phyloP scores from a whole-genome alignment of 495 filamentous ascomycete genomes.

The Podospora pseudoanserina region DNA sequence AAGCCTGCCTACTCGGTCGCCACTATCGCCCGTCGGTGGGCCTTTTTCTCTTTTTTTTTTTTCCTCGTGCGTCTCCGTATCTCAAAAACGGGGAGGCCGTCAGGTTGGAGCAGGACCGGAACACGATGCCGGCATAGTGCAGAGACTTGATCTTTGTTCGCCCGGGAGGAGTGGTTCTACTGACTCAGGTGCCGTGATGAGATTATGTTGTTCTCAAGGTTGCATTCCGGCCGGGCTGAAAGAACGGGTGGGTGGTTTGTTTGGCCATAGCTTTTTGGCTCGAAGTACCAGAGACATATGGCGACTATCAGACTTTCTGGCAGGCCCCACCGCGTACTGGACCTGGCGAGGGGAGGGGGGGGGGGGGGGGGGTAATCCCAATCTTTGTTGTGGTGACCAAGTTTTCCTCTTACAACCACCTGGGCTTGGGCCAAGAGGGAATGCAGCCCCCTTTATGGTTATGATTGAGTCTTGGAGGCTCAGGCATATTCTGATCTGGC shows the following conservation, averaged over 20 bases:
- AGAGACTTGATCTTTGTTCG: neutral
- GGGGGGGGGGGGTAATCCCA: constrained; percentile 10
- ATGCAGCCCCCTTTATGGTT: constrained; percentile 19
- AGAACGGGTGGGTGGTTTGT: neutral
- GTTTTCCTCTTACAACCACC: constrained; percentile 26
- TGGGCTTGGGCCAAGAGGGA: constrained; percentile 7
- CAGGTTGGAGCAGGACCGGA: constrained; percentile 8
- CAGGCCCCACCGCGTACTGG: neutral
- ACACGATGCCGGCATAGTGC: constrained; percentile 16
- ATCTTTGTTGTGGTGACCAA: constrained; percentile 9
- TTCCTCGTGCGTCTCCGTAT: neutral
- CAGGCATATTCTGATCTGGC: neutral
- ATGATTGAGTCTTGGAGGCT: neutral
- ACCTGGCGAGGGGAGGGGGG: neutral
- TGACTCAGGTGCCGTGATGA: constrained; percentile 1
- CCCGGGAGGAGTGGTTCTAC: neutral
- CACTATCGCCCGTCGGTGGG: constrained; percentile 5
- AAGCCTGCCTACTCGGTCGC: constrained; percentile 1
- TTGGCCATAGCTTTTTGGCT: neutral
- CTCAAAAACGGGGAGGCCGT: neutral
- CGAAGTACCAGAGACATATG: constrained; percentile 14
- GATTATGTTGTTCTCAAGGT: constrained; percentile 6
- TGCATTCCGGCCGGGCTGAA: constrained; percentile 20
- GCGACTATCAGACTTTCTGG: neutral
- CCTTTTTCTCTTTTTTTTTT: neutral